A percentile compares a stretch with the other conserved stretches of the same genome.
These are phyloP conservation scores for Backusella westeae DNA, from an alignment of 192 early-diverging fungal genomes.

Conservation along the genomic window DNA sequence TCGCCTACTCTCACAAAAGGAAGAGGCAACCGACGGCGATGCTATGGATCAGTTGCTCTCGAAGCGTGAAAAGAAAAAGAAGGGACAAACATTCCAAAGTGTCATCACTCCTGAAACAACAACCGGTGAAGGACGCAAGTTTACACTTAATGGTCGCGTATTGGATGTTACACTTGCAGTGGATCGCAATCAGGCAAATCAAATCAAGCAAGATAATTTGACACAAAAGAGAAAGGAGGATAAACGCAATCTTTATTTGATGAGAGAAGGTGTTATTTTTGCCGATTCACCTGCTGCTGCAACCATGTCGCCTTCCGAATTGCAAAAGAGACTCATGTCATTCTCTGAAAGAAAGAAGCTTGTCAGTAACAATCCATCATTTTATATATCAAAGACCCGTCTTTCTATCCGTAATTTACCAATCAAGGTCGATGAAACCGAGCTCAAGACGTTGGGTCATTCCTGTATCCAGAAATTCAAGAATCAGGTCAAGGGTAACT, in stretches of 20 bases:
- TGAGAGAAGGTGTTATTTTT: slow-evolving; percentile 90
- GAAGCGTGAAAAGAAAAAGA: slow-evolving; percentile 56
- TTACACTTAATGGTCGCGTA: slow-evolving; percentile 79
- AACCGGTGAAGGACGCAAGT: slow-evolving; percentile 47
- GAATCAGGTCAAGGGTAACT: slow-evolving; percentile 64
- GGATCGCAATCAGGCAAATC: slow-evolving; percentile 62
- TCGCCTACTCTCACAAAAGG: slow-evolving; percentile 46
- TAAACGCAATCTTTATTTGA: slow-evolving; percentile 83
- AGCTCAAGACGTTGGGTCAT: slow-evolving; percentile 57
- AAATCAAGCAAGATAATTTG: slow-evolving; percentile 58
- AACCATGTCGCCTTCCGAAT: slow-evolving; percentile 64
- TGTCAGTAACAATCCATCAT: slow-evolving; percentile 82
- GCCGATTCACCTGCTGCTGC: slow-evolving; percentile 77
- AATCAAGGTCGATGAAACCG: slow-evolving; percentile 66
- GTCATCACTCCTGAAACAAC: slow-evolving; percentile 64
- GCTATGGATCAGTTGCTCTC: slow-evolving; percentile 28
- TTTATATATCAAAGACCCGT: slow-evolving; percentile 86
- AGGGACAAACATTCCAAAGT: slow-evolving; percentile 48
- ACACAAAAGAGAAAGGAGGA: slow-evolving; percentile 69
- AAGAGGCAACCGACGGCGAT: slow-evolving; percentile 39
- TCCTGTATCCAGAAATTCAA: slow-evolving; percentile 74
- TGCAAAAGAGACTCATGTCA: slow-evolving; percentile 83
- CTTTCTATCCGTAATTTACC: slow-evolving; percentile 88
- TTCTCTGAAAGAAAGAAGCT: slow-evolving; percentile 79
- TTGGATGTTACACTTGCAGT: slow-evolving; percentile 82